Evolutionary conservation across 441 rosid species (phyloP).

Genomic region (Adansonia grandidieri): DNA sequence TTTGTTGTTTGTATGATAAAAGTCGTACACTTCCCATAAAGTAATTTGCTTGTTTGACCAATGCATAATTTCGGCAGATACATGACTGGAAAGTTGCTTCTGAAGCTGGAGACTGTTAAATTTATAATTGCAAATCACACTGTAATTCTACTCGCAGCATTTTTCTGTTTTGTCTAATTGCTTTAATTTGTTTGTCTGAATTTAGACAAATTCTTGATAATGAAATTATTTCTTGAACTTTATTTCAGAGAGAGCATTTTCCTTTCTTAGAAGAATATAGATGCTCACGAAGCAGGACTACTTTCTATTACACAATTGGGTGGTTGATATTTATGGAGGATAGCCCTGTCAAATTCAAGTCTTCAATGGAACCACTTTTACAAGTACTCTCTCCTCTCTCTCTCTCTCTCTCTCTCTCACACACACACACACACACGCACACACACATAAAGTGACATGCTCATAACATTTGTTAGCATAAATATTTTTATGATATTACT

Average conservation of each 20-base stretch:
- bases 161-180: slow-evolving; percentile 26
- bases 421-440: too few relatives aligned
- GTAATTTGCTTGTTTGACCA: slow-evolving; percentile 25
- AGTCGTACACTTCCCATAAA: slow-evolving; percentile 7
- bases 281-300: slow-evolving; percentile 99
- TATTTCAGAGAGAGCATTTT: slow-evolving; percentile 91
- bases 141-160: slow-evolving; percentile 50
- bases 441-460: neutral
- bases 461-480: neutral
- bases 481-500: neutral
- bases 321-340: slow-evolving; percentile 99
- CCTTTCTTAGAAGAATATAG: slow-evolving; percentile 88
- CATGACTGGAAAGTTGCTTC: slow-evolving; percentile 98
- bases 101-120: slow-evolving; percentile 88
- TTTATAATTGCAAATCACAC: slow-evolving; percentile 94
- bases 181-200: slow-evolving; percentile 18
- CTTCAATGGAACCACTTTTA: slow-evolving; percentile 92
- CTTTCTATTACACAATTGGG: slow-evolving; percentile 93
- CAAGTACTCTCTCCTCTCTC: slow-evolving; percentile 49
- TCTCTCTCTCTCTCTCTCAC: slow-evolving; percentile 14
- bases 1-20: slow-evolving; percentile 29
- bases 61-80: slow-evolving; percentile 55
- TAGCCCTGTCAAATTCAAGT: slow-evolving; percentile 89
- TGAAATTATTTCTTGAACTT: slow-evolving; percentile 25
- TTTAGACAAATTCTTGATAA: slow-evolving; percentile 14